A percentile compares a stretch with the other conserved stretches of the same genome.
Conservation (phyloP, 768 basidiomycete genomes). For the Tubosaeta brunneosetosa region DNA sequence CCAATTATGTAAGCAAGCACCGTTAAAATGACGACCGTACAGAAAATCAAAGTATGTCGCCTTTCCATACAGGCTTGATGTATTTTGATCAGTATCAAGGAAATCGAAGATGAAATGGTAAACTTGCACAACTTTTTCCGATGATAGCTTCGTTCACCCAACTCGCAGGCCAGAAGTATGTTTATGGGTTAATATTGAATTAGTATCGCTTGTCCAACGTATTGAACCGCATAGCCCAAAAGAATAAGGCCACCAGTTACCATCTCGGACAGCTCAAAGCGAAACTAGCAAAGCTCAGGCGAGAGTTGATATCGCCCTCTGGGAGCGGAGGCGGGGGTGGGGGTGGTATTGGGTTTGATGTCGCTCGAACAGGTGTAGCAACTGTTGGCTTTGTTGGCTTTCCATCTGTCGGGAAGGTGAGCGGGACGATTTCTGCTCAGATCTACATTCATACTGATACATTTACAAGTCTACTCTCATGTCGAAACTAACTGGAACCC, state of each 20-base stretch:
- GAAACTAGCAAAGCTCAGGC: conserved; percentile 93
- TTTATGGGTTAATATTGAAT: conserved; percentile 18
- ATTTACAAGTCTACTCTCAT: conserved; percentile 75
- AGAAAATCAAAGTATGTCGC: conserved; percentile 73
- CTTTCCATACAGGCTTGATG: conserved; percentile 14
- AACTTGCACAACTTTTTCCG: conserved; percentile 27
- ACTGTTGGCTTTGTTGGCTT: conserved; percentile 92
- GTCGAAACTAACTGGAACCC: conserved; percentile 95
- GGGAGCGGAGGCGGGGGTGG: conserved; percentile 78
- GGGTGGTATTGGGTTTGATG: conserved; percentile 90
- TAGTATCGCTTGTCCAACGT: conserved; percentile 7
- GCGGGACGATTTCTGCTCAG: conserved; percentile 6
- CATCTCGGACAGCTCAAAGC: conserved; percentile 97
- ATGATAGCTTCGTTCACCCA: conserved; percentile 25
- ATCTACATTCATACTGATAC: conserved; percentile 1
- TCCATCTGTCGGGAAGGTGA: conserved; percentile 91
- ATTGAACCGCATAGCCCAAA: conserved; percentile 61
- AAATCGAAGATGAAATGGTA: conserved; percentile 98
- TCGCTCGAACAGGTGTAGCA: conserved; percentile 95
- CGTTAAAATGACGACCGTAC: conserved; percentile 72
- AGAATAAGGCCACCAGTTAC: conserved; percentile 94
- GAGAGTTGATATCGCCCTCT: conserved; percentile 83
- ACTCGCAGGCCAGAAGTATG: conserved; percentile 72
- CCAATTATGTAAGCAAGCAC: conserved; percentile 14
- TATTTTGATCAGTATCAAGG: conserved; percentile 40